phyloP scores from a whole-genome alignment of 148 eudicot genomes.

The Simmondsia chinensis region DNA sequence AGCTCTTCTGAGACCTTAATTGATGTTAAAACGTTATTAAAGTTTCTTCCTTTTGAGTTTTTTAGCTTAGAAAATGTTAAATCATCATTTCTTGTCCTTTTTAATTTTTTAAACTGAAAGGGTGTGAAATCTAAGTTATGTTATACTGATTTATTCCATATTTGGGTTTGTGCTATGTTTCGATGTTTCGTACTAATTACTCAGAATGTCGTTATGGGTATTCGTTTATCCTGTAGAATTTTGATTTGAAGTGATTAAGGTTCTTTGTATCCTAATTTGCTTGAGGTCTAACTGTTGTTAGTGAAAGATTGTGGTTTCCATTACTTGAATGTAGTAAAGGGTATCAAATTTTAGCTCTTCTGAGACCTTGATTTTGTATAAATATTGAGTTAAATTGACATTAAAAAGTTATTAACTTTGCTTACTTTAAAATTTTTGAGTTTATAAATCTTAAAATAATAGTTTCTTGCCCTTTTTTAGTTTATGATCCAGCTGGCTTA shows the following conservation, averaged over 20 bases:
- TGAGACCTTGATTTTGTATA: no score
- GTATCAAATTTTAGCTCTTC: background rate
- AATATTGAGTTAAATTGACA: background rate
- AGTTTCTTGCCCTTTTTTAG: no score
- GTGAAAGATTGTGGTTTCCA: background rate
- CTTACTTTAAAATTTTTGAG: background rate
- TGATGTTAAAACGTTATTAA: no score
- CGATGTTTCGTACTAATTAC: conserved; percentile 2
- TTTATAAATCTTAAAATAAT: no score
- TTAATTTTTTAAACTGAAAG: no score
- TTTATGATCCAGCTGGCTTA: conserved; percentile 19
- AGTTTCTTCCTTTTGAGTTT: background rate
- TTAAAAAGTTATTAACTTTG: no score
- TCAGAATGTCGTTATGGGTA: background rate
- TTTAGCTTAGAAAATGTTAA: no score
- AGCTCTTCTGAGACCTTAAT: no score
- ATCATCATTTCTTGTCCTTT: no score
- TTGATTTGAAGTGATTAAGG: conserved; percentile 12
- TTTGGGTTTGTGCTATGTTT: conserved; percentile 10
- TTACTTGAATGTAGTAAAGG: background rate
- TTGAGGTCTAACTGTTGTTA: background rate
- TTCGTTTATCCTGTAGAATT: no score
- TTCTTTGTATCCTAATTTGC: background rate
- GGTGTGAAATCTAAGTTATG: no score
- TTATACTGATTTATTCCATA: no score